Percentiles rank a stretch among this genome's conserved stretches.
Evolutionary conservation across 2,329 filamentous ascomycete species (phyloP).

Genomic region (Cadophora gregata): DNA sequence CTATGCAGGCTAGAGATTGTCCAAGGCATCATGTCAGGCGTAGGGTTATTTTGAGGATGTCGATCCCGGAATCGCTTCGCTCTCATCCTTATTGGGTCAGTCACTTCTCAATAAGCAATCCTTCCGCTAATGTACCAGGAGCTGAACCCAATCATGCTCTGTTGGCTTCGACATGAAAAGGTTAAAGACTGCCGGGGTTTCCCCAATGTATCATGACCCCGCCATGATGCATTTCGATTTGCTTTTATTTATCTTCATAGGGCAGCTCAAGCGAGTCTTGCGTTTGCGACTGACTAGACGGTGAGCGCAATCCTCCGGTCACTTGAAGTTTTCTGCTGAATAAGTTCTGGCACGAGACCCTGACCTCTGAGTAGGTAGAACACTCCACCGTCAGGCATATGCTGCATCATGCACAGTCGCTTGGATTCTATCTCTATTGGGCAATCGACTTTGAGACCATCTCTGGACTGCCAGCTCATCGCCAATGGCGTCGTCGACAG

Average conservation of each 20-base stretch:
- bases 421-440: background rate
- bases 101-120: background rate
- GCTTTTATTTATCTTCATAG: background rate
- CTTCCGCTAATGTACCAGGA: background rate
- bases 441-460: background rate
- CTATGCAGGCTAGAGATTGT: background rate
- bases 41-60: background rate
- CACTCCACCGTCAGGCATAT: background rate
- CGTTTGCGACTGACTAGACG: too few species aligned
- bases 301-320: too few species aligned
- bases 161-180: background rate
- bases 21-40: background rate
- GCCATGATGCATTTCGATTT: background rate
- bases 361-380: too few species aligned
- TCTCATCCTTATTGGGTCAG: slow-evolving; percentile 5
- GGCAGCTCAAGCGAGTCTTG: background rate
- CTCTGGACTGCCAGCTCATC: slow-evolving; percentile 8
- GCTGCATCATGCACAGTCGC: slow-evolving; percentile 5
- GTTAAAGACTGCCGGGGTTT: background rate
- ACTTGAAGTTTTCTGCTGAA: too few species aligned
- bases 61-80: slow-evolving; percentile 9
- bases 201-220: background rate
- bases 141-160: background rate
- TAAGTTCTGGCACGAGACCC: too few species aligned
- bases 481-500: background rate